phyloP scores from a whole-genome alignment of 345 rosid genomes.

The Erysimum cheiranthoides region DNA sequence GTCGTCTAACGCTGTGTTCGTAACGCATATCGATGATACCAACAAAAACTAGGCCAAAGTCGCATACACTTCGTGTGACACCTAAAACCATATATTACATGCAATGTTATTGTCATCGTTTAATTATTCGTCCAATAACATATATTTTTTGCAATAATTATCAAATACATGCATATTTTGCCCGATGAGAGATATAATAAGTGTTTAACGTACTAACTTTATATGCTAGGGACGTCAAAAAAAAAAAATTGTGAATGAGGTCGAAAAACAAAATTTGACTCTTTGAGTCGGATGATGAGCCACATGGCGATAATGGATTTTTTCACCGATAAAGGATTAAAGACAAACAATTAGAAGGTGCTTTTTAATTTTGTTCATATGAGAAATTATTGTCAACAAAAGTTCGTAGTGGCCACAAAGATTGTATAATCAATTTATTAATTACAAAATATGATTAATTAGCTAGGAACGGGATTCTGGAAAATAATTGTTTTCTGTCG shows the following conservation, averaged over 20 bases:
- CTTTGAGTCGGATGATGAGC: constrained; percentile 19
- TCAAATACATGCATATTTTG: too few species aligned
- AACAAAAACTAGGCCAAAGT: too few species aligned
- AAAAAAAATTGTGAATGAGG: background rate
- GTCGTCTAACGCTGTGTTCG: too few species aligned
- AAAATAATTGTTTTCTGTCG: background rate
- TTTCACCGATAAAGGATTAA: background rate
- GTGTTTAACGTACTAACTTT: background rate
- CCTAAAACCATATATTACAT: too few species aligned
- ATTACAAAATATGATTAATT: background rate
- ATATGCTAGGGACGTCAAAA: background rate
- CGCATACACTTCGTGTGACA: too few species aligned
- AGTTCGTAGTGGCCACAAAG: background rate
- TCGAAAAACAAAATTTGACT: background rate
- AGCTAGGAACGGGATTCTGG: background rate
- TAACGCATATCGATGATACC: too few species aligned
- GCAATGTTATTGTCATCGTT: too few species aligned
- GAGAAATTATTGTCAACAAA: background rate
- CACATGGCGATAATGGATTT: background rate
- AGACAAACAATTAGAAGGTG: background rate
- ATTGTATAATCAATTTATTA: background rate
- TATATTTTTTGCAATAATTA: too few species aligned
- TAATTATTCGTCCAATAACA: too few species aligned
- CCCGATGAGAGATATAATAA: too few species aligned
- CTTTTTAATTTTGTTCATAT: background rate